These are phyloP conservation scores for Peronospora tabacina DNA, from an alignment of 352 stramenopile species.

Conservation along the genomic window DNA sequence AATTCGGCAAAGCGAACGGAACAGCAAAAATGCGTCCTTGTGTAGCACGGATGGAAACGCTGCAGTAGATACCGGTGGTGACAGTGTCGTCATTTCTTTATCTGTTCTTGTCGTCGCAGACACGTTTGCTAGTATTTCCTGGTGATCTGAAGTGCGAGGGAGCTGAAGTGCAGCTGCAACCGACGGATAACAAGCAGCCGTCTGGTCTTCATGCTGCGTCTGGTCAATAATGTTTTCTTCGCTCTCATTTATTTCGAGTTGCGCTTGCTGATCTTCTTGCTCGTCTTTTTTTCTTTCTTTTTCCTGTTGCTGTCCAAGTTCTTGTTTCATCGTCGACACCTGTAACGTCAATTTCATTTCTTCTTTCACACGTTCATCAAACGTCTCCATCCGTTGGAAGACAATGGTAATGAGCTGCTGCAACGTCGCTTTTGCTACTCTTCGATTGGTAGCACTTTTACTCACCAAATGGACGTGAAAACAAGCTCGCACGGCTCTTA, in stretches of 20 bases:
- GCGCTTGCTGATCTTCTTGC: slow-evolving; percentile 13
- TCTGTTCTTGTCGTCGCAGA: slow-evolving; percentile 4
- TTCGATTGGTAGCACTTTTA: slow-evolving; percentile 91
- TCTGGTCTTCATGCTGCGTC: slow-evolving; percentile 12
- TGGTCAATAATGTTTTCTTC: slow-evolving; percentile 12
- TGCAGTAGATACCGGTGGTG: slow-evolving; percentile 40
- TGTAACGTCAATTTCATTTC: slow-evolving; percentile 54
- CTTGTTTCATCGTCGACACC: slow-evolving; percentile 40
- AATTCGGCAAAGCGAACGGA: slow-evolving; percentile 93
- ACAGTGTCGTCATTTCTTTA: slow-evolving; percentile 9
- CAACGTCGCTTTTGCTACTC: slow-evolving; percentile 94
- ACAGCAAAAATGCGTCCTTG: slow-evolving; percentile 97
- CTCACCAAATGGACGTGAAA: slow-evolving; percentile 95
- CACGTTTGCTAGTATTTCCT: slow-evolving; percentile 1
- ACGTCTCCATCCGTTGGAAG: slow-evolving; percentile 94
- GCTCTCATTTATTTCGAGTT: slow-evolving; percentile 15
- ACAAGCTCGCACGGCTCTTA: slow-evolving; percentile 91
- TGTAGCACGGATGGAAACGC: slow-evolving; percentile 94
- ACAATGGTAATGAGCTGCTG: slow-evolving; percentile 96
- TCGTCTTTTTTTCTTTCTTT: slow-evolving; percentile 4
- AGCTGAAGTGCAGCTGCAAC: slow-evolving; percentile 36
- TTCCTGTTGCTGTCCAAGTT: slow-evolving; percentile 16
- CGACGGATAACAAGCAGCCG: slow-evolving; percentile 37
- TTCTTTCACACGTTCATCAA: slow-evolving; percentile 66
- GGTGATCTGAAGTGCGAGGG: not conserved